Evolutionary conservation across 2,329 filamentous ascomycete genomes (phyloP).

Genomic region (Phialocephala subalpina): DNA sequence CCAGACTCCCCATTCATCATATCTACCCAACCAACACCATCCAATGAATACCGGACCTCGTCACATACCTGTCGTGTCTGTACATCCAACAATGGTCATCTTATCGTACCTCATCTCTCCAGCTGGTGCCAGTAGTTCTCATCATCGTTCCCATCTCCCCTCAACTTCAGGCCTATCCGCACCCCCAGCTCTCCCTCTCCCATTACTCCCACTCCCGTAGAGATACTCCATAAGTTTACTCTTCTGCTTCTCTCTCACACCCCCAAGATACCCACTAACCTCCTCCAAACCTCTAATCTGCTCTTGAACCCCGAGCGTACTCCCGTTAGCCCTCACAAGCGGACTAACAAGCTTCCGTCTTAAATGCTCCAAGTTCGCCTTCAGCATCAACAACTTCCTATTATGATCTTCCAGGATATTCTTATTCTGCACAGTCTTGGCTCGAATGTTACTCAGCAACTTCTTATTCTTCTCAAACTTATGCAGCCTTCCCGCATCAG

Average conservation of each 20-base stretch:
- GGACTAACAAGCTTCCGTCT: slow-evolving; percentile 85
- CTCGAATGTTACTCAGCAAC: slow-evolving; percentile 79
- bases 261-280: slow-evolving; percentile 80
- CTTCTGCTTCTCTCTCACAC: slow-evolving; percentile 81
- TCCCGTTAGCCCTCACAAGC: slow-evolving; percentile 74
- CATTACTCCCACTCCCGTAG: slow-evolving; percentile 57
- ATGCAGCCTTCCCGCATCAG: slow-evolving; percentile 75
- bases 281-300: slow-evolving; percentile 86
- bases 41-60: not conserved
- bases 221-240: slow-evolving; percentile 82
- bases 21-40: not conserved
- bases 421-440: slow-evolving; percentile 88
- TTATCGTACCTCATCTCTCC: not conserved
- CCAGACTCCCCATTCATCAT: not conserved
- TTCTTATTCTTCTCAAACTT: slow-evolving; percentile 93
- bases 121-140: too few relatives aligned
- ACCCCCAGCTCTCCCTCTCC: slow-evolving; percentile 22
- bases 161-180: slow-evolving; percentile 20
- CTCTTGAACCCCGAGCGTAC: slow-evolving; percentile 79
- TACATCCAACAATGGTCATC: not conserved
- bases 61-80: not conserved
- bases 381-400: slow-evolving; percentile 81
- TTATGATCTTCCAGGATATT: slow-evolving; percentile 87
- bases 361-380: slow-evolving; percentile 86
- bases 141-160: slow-evolving; percentile 18